These are phyloP conservation scores for Microglena sp. DNA, from an alignment of 139 green algal species.

Conservation along the genomic window DNA sequence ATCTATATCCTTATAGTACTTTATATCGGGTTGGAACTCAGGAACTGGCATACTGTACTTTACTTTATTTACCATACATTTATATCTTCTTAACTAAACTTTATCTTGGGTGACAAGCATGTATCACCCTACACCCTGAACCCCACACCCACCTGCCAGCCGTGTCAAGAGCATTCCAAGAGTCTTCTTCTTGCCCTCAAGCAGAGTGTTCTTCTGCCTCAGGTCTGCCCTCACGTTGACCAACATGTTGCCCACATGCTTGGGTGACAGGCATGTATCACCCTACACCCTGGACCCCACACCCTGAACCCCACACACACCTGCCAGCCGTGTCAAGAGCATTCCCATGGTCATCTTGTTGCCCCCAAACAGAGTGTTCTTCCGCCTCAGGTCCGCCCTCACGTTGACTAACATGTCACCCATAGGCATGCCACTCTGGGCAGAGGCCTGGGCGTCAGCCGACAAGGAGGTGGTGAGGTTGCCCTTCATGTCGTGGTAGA, in stretches of 20 bases:
- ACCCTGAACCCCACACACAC: not conserved
- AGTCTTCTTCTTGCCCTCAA: not conserved
- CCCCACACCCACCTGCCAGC: constrained; percentile 5
- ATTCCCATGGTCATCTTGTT: constrained; percentile 5
- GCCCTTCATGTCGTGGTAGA: constrained; percentile 40
- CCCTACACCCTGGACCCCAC: not conserved
- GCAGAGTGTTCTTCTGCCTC: constrained; percentile 3
- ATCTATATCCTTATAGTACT: too few relatives aligned
- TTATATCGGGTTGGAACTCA: too few relatives aligned
- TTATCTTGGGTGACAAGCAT: not conserved
- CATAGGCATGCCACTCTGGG: not conserved
- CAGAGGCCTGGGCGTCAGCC: constrained; percentile 30
- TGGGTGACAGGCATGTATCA: not conserved
- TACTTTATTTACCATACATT: too few relatives aligned
- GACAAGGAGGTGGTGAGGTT: constrained; percentile 31
- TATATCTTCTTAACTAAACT: too few relatives aligned
- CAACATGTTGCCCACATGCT: not conserved
- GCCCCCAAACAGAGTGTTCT: not conserved
- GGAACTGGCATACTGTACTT: too few relatives aligned
- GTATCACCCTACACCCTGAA: not conserved
- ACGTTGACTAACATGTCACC: not conserved
- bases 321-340: constrained; percentile 9
- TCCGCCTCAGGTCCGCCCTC: constrained; percentile 11
- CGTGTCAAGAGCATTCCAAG: constrained; percentile 7
- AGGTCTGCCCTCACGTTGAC: constrained; percentile 10